These are phyloP conservation scores for Stentor roeselii DNA, from an alignment of 73 alveolate species.

Conservation along the genomic window DNA sequence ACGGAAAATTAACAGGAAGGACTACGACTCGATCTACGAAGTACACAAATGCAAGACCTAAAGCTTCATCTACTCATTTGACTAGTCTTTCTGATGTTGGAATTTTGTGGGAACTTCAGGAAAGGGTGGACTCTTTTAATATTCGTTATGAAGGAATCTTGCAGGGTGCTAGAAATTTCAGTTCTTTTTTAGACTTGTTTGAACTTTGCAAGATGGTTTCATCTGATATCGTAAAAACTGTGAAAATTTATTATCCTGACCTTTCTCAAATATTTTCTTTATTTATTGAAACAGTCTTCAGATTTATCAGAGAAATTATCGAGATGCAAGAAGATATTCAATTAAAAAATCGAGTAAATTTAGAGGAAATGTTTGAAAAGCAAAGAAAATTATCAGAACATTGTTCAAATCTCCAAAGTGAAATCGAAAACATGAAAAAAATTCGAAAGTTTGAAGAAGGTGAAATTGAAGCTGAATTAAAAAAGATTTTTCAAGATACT, in stretches of 20 bases:
- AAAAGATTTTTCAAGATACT: neutral
- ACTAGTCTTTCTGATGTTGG: neutral
- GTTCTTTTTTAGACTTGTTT: neutral
- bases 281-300: neutral
- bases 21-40: neutral
- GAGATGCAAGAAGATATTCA: neutral
- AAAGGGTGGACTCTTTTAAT: neutral
- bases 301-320: too few species aligned
- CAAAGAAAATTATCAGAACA: too few species aligned
- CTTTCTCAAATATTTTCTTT: neutral
- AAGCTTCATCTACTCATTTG: neutral
- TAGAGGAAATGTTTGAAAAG: neutral
- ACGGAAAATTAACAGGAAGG: neutral
- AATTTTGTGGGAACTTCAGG: neutral
- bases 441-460: neutral
- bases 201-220: neutral
- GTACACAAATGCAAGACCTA: neutral
- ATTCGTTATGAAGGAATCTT: neutral
- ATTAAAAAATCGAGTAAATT: too few species aligned
- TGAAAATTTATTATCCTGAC: neutral
- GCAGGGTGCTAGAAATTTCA: neutral
- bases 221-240: neutral
- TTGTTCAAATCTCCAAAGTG: neutral
- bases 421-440: neutral
- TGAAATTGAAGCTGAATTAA: neutral